Percentiles rank a stretch among this genome's conserved stretches.
These are phyloP conservation scores for Xylariaceae sp. DNA, from an alignment of 2,329 filamentous ascomycete genomes.

Conservation along the genomic window DNA sequence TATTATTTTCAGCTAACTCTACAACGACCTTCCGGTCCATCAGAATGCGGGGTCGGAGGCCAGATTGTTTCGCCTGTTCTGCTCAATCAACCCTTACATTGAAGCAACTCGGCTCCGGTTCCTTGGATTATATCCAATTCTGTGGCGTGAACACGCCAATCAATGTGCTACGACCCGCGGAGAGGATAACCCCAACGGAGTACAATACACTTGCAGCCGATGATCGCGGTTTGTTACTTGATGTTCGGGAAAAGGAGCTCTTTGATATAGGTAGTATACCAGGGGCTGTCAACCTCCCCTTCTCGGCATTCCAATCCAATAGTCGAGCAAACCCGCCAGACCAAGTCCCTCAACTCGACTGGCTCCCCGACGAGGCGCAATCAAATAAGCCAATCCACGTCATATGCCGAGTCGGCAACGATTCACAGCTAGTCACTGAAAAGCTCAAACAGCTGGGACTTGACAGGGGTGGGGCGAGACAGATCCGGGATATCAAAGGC, in stretches of 20 bases:
- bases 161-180: conserved; percentile 55
- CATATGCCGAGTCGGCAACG: conserved; percentile 73
- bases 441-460: conserved; percentile 63
- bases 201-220: conserved; percentile 44
- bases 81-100: conserved; percentile 59
- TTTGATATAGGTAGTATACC: conserved; percentile 76
- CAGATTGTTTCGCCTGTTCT: conserved; percentile 76
- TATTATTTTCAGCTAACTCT: conserved; percentile 48
- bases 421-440: conserved; percentile 69
- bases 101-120: conserved; percentile 60
- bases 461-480: conserved; percentile 49
- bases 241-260: conserved; percentile 81
- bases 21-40: conserved; percentile 66
- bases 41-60: conserved; percentile 65
- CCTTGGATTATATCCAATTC: conserved; percentile 81
- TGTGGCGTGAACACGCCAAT: conserved; percentile 65
- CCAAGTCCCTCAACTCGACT: conserved; percentile 27
- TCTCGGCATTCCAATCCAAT: conserved; percentile 49
- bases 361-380: conserved; percentile 40
- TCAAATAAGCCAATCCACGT: conserved; percentile 61
- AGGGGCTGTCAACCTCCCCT: conserved; percentile 73
- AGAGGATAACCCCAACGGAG: conserved; percentile 65
- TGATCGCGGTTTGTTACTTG: conserved; percentile 61
- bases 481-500: conserved; percentile 68
- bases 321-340: conserved; percentile 17